Evolutionary conservation across 225 moss, liverwort and hornwort species (phyloP).

Genomic region (Physcomitrellopsis africana): DNA sequence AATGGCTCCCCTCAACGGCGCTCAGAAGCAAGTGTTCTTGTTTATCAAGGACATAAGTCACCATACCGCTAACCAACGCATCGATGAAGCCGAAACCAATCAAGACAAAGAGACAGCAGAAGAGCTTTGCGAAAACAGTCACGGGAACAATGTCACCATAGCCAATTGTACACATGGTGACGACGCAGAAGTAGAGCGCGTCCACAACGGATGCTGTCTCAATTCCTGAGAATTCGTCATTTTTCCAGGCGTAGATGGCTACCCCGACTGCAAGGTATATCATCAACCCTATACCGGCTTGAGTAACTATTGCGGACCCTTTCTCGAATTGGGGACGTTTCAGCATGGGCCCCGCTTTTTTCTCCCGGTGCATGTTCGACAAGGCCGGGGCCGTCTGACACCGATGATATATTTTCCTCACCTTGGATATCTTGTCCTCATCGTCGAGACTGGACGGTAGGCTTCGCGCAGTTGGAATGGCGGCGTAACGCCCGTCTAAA

Average conservation of each 20-base stretch:
- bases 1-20: slow-evolving; percentile 76
- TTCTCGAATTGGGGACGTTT: slow-evolving; percentile 55
- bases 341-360: slow-evolving; percentile 15
- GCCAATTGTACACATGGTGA: slow-evolving; percentile 97
- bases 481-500: not conserved
- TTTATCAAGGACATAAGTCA: slow-evolving; percentile 82
- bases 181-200: slow-evolving; percentile 90
- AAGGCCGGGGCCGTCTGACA: slow-evolving; percentile 56
- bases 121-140: slow-evolving; percentile 73
- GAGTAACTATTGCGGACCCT: slow-evolving; percentile 63
- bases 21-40: slow-evolving; percentile 79
- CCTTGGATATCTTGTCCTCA: not conserved
- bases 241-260: slow-evolving; percentile 74
- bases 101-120: slow-evolving; percentile 71
- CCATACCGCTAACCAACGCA: slow-evolving; percentile 78
- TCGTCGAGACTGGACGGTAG: slow-evolving; percentile 12
- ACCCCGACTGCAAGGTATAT: slow-evolving; percentile 75
- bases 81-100: slow-evolving; percentile 91
- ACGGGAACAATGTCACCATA: slow-evolving; percentile 89
- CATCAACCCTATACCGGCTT: slow-evolving; percentile 67
- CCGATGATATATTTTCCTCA: slow-evolving; percentile 36
- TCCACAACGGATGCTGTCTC: slow-evolving; percentile 68
- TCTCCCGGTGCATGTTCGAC: slow-evolving; percentile 47
- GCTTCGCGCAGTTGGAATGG: slow-evolving; percentile 23
- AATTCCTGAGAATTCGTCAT: slow-evolving; percentile 65